phyloP scores from a whole-genome alignment of 2,329 filamentous ascomycete genomes.

The Colletotrichum orchidophilum region DNA sequence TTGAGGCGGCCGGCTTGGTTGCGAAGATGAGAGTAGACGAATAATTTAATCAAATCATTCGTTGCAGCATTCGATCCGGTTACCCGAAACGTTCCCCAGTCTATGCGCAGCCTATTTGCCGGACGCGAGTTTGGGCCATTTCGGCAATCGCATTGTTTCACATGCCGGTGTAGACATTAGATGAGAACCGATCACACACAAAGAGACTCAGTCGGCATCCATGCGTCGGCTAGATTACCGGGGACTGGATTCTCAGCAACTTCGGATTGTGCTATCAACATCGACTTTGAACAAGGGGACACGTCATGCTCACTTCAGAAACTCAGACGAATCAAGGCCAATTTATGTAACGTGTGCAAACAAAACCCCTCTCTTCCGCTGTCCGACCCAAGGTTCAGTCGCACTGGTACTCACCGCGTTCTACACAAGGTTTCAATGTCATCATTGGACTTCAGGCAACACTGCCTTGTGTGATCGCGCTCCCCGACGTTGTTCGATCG shows the following conservation, averaged over 20 bases:
- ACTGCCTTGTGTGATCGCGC: background rate
- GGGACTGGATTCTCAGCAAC: conserved; percentile 16
- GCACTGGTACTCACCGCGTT: background rate
- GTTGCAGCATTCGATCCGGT: background rate
- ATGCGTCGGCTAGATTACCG: conserved; percentile 23
- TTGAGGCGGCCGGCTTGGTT: background rate
- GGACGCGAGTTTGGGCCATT: conserved; percentile 13
- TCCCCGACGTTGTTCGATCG: background rate
- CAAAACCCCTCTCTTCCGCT: conserved; percentile 26
- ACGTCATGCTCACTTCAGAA: conserved; percentile 19
- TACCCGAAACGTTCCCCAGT: conserved; percentile 2
- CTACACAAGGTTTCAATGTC: conserved; percentile 2
- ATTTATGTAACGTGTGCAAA: background rate
- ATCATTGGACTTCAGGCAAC: background rate
- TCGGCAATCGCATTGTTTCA: conserved; percentile 25
- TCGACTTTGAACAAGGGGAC: conserved; percentile 9
- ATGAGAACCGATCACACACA: conserved; percentile 23
- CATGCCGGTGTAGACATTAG: conserved; percentile 15
- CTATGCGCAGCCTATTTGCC: conserved; percentile 3
- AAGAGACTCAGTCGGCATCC: conserved; percentile 18
- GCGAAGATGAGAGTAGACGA: background rate
- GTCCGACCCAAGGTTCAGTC: background rate
- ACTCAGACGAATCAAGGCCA: background rate
- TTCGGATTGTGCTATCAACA: conserved; percentile 14
- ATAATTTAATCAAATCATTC: conserved; percentile 1